Percentiles rank a stretch among this genome's conserved stretches.
These are phyloP conservation scores for Datisca glomerata DNA, from an alignment of 306 rosid species.

Conservation along the genomic window DNA sequence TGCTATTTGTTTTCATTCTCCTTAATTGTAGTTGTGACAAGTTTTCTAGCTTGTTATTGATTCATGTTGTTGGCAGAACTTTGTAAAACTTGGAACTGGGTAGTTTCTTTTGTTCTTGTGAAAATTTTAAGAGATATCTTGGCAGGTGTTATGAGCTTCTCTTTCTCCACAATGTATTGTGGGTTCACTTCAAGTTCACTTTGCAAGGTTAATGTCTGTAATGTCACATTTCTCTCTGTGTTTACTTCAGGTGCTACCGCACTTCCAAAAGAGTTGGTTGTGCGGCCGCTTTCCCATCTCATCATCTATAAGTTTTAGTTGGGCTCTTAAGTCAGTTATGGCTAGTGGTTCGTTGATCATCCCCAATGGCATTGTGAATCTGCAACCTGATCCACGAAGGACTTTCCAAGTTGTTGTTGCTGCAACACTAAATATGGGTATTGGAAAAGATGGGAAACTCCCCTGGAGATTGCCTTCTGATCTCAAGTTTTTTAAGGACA, in stretches of 20 bases:
- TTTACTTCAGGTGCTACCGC: slow-evolving; percentile 23
- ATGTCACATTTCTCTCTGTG: background rate
- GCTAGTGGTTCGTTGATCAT: slow-evolving; percentile 42
- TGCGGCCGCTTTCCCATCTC: slow-evolving; percentile 20
- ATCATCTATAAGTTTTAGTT: slow-evolving; percentile 10
- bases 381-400: slow-evolving; percentile 52
- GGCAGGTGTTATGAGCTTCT: too few relatives aligned
- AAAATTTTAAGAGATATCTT: too few relatives aligned
- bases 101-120: too few relatives aligned
- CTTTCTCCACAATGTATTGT: too few relatives aligned
- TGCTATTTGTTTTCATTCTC: too few relatives aligned
- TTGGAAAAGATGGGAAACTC: slow-evolving; percentile 74
- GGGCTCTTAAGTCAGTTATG: slow-evolving; percentile 34
- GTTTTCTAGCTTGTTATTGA: too few relatives aligned
- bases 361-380: slow-evolving; percentile 36
- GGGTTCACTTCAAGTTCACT: background rate
- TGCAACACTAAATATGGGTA: slow-evolving; percentile 77
- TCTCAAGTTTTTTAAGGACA: slow-evolving; percentile 54
- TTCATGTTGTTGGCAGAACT: too few relatives aligned
- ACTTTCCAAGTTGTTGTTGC: slow-evolving; percentile 85
- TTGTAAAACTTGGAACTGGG: too few relatives aligned
- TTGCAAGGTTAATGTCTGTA: background rate
- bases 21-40: too few relatives aligned
- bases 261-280: slow-evolving; percentile 24
- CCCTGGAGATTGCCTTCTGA: slow-evolving; percentile 85